These are phyloP conservation scores for Vicia sativa DNA, from an alignment of 306 rosid species.

Conservation along the genomic window DNA sequence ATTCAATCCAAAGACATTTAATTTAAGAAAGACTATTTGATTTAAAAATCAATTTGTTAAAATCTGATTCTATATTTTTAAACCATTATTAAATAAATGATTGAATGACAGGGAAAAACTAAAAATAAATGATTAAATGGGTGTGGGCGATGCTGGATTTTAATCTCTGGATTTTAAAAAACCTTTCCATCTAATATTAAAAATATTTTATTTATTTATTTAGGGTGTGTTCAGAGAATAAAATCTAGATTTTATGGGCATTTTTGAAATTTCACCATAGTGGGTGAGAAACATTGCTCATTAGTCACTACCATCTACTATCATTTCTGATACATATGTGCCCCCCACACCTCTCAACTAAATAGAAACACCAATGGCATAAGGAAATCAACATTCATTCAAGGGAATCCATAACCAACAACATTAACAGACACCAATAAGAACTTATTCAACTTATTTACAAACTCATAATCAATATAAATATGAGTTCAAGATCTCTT, in stretches of 20 bases:
- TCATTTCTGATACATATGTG: too few species aligned
- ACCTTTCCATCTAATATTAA: too few species aligned
- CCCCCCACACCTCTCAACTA: background rate
- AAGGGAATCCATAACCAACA: background rate
- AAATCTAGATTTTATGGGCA: too few species aligned
- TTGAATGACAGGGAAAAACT: background rate
- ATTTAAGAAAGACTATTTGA: background rate
- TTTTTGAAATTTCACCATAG: too few species aligned
- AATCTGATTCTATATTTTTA: background rate
- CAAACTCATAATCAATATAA: background rate
- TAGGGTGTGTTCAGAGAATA: too few species aligned
- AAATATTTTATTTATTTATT: too few species aligned
- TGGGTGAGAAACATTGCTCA: too few species aligned
- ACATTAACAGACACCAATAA: background rate
- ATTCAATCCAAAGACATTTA: background rate
- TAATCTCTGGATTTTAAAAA: too few species aligned
- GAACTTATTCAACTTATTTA: background rate
- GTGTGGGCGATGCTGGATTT: too few species aligned
- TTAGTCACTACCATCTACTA: too few species aligned
- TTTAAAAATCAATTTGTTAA: background rate
- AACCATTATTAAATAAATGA: background rate
- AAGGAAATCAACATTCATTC: background rate
- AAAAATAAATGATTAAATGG: too few species aligned
- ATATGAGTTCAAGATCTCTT: constrained; percentile 22
- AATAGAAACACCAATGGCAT: background rate